Percentiles rank a stretch among this genome's conserved stretches.
These are phyloP conservation scores for Beauveria sp. DNA, from an alignment of 2,329 filamentous ascomycete species.

Conservation along the genomic window DNA sequence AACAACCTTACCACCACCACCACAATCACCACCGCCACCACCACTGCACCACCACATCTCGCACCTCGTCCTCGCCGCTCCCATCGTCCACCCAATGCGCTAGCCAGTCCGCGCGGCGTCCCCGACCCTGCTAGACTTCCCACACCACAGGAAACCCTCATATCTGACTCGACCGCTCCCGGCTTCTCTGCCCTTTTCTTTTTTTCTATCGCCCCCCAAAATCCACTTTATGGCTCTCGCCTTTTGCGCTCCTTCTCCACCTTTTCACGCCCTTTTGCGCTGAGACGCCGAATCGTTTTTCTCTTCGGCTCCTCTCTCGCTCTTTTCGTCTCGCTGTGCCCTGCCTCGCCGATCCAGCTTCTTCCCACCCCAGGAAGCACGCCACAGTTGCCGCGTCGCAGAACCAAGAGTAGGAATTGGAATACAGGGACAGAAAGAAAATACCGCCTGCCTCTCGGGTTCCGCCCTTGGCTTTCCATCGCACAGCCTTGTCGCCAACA, in stretches of 20 bases:
- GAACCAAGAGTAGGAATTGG: background rate
- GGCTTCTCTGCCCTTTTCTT: background rate
- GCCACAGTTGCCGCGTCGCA: background rate
- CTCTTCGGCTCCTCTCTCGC: background rate
- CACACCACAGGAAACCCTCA: background rate
- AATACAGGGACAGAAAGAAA: background rate
- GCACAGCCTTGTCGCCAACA: background rate
- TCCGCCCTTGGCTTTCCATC: background rate
- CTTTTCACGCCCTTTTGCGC: slow-evolving; percentile 6
- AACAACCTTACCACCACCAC: background rate
- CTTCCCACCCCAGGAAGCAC: background rate
- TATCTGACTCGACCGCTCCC: background rate
- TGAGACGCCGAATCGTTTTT: slow-evolving; percentile 1
- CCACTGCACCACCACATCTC: background rate
- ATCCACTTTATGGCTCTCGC: slow-evolving; percentile 7
- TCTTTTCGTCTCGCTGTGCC: background rate
- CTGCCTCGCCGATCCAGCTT: background rate
- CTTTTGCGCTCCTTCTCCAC: slow-evolving; percentile 1
- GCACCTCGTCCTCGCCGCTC: background rate
- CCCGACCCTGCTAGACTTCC: background rate
- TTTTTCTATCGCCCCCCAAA: background rate
- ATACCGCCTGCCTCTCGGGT: no score
- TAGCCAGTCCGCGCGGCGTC: slow-evolving; percentile 1
- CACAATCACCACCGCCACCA: background rate
- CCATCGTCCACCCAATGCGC: background rate